Evolutionary conservation across 306 rosid genomes (phyloP).

Genomic region (Pyrus communis): DNA sequence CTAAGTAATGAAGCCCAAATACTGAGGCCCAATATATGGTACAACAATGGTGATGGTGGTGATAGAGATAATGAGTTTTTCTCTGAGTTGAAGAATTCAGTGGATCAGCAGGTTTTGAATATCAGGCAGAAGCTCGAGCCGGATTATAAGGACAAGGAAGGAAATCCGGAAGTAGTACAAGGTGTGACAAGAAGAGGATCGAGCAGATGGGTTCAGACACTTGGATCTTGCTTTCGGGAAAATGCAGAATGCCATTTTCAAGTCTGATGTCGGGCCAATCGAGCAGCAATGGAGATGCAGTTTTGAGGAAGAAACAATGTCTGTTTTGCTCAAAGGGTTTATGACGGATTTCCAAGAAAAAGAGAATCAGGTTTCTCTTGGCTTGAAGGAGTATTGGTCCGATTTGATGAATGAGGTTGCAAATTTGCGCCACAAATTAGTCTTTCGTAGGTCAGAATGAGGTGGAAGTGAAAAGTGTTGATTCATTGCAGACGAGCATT

Average conservation of each 20-base stretch:
- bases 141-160: constrained; percentile 20
- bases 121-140: constrained; percentile 48
- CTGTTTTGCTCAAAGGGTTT: constrained; percentile 37
- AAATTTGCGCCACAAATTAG: constrained; percentile 37
- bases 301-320: constrained; percentile 50
- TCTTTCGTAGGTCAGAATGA: constrained; percentile 24
- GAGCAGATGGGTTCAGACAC: constrained; percentile 79
- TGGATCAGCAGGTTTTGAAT: constrained; percentile 49
- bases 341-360: constrained; percentile 44
- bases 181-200: constrained; percentile 35
- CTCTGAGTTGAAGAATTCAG: constrained; percentile 27
- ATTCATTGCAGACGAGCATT: constrained; percentile 19
- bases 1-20: too few species aligned
- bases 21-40: too few species aligned
- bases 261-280: constrained; percentile 54
- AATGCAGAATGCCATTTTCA: constrained; percentile 54
- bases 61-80: constrained; percentile 22
- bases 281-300: constrained; percentile 62
- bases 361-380: constrained; percentile 23
- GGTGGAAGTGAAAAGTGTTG: constrained; percentile 9
- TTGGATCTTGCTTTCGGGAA: constrained; percentile 70
- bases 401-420: constrained; percentile 44
- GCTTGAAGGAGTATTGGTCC: constrained; percentile 43
- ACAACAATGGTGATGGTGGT: background rate
- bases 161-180: background rate